Evolutionary conservation across 2,329 filamentous ascomycete species (phyloP).

Genomic region (Verticillium alfalfae): DNA sequence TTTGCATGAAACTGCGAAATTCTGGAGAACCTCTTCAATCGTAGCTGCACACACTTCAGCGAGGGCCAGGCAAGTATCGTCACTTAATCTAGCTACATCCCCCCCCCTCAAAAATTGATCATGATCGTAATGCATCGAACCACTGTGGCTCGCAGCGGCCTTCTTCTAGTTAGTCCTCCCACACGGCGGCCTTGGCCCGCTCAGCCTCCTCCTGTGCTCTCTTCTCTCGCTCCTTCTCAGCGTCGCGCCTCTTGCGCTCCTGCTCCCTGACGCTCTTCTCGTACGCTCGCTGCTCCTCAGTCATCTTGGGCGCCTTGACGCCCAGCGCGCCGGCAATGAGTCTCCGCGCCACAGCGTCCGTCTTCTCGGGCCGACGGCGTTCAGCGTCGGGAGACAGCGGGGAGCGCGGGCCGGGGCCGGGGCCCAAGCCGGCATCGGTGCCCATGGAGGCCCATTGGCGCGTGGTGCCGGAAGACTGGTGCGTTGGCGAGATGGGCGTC

Average conservation of each 20-base stretch:
- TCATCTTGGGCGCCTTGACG: slow-evolving; percentile 71
- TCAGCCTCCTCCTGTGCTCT: slow-evolving; percentile 60
- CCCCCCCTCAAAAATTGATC: background rate
- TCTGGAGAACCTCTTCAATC: too few species aligned
- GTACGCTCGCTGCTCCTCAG: slow-evolving; percentile 84
- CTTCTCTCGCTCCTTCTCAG: slow-evolving; percentile 62
- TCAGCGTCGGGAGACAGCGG: slow-evolving; percentile 9
- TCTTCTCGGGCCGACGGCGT: slow-evolving; percentile 71
- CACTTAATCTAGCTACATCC: too few species aligned
- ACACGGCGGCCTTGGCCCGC: slow-evolving; percentile 75
- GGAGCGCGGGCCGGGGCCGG: slow-evolving; percentile 7
- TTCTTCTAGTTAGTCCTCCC: slow-evolving; percentile 57
- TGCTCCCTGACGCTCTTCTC: slow-evolving; percentile 78
- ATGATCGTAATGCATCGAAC: background rate
- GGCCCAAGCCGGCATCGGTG: slow-evolving; percentile 9
- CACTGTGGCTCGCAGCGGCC: background rate
- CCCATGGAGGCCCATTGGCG: slow-evolving; percentile 6
- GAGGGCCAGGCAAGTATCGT: too few species aligned
- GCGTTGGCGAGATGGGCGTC: slow-evolving; percentile 56
- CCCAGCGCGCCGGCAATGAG: slow-evolving; percentile 89
- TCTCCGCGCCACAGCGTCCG: slow-evolving; percentile 81
- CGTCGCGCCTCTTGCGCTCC: slow-evolving; percentile 71
- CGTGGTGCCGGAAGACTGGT: slow-evolving; percentile 4
- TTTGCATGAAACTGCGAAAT: background rate
- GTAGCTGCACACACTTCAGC: too few species aligned